Percentiles rank a stretch among this genome's conserved stretches.
These are phyloP conservation scores for Backusella parvicylindrica DNA, from an alignment of 192 early-diverging fungal genomes.

Conservation along the genomic window DNA sequence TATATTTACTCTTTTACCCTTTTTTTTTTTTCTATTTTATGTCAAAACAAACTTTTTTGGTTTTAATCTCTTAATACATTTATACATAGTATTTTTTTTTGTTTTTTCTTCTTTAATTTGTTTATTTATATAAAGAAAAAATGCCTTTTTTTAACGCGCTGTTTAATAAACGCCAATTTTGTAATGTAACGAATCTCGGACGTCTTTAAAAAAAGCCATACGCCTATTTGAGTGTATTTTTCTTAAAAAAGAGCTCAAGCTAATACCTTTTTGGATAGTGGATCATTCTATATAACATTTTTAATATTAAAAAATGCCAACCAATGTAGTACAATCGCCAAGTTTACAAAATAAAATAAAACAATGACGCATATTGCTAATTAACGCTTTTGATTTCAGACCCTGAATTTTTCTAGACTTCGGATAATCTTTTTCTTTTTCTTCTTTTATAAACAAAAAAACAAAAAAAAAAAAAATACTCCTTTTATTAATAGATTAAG, in stretches of 20 bases:
- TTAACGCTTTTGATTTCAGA: background rate
- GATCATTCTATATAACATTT: no score
- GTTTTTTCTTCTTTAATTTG: background rate
- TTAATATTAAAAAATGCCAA: background rate
- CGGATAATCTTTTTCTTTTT: no score
- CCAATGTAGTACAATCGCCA: background rate
- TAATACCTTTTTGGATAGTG: background rate
- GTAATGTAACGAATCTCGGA: background rate
- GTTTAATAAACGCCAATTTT: background rate
- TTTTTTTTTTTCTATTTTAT: background rate
- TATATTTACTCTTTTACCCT: background rate
- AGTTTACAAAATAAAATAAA: background rate
- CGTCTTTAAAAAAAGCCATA: background rate
- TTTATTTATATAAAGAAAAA: background rate
- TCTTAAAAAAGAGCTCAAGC: background rate
- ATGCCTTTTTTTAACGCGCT: background rate
- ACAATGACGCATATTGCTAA: background rate
- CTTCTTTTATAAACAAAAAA: background rate
- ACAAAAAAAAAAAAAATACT: background rate
- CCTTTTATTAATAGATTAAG: background rate
- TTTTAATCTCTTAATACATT: constrained; percentile 3
- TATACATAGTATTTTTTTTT: constrained; percentile 2
- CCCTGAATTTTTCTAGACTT: background rate
- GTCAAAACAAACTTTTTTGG: background rate
- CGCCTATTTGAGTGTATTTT: background rate